Percentiles rank a stretch among this genome's conserved stretches.
phyloP scores from a whole-genome alignment of 2,329 filamentous ascomycete genomes.

The Exophiala calicioides region DNA sequence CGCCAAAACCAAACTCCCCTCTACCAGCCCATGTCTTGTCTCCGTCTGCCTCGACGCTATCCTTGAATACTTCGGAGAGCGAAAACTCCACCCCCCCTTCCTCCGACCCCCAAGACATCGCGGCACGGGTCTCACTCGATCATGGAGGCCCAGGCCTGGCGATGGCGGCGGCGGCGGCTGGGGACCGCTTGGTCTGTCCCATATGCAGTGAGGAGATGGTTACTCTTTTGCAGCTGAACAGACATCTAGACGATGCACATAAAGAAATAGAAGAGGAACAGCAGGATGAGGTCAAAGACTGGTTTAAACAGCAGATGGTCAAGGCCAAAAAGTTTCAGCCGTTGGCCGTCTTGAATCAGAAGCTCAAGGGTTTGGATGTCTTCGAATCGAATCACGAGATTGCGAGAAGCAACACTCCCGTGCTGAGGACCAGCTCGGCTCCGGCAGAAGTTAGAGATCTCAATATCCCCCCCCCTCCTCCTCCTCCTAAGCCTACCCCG shows the following conservation, averaged over 20 bases:
- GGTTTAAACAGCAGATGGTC: slow-evolving; percentile 92
- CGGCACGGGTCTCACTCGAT: slow-evolving; percentile 74
- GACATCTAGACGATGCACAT: slow-evolving; percentile 84
- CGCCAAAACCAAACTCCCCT: slow-evolving; percentile 42
- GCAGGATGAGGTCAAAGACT: slow-evolving; percentile 93
- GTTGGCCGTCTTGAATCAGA: slow-evolving; percentile 87
- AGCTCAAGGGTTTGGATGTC: slow-evolving; percentile 85
- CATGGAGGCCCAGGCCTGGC: slow-evolving; percentile 55
- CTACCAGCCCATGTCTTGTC: slow-evolving; percentile 54
- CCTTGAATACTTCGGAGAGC: slow-evolving; percentile 54
- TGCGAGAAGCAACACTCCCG: slow-evolving; percentile 41
- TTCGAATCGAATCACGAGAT: slow-evolving; percentile 86
- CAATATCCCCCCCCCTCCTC: slow-evolving; percentile 25
- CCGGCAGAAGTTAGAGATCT: slow-evolving; percentile 32
- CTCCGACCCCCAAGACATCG: slow-evolving; percentile 73
- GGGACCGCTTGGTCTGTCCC: slow-evolving; percentile 80
- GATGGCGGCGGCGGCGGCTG: slow-evolving; percentile 55
- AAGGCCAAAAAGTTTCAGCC: slow-evolving; percentile 94
- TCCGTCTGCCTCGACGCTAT: slow-evolving; percentile 72
- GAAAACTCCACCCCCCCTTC: slow-evolving; percentile 72
- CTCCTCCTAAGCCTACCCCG: slow-evolving; percentile 38
- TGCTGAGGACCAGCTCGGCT: slow-evolving; percentile 27
- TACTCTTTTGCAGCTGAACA: slow-evolving; percentile 88
- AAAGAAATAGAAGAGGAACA: slow-evolving; percentile 84
- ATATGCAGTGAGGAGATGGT: slow-evolving; percentile 99